A percentile compares a stretch with the other conserved stretches of the same genome.
These are phyloP conservation scores for Achaetomiella virescens DNA, from an alignment of 495 filamentous ascomycete species.

Conservation along the genomic window DNA sequence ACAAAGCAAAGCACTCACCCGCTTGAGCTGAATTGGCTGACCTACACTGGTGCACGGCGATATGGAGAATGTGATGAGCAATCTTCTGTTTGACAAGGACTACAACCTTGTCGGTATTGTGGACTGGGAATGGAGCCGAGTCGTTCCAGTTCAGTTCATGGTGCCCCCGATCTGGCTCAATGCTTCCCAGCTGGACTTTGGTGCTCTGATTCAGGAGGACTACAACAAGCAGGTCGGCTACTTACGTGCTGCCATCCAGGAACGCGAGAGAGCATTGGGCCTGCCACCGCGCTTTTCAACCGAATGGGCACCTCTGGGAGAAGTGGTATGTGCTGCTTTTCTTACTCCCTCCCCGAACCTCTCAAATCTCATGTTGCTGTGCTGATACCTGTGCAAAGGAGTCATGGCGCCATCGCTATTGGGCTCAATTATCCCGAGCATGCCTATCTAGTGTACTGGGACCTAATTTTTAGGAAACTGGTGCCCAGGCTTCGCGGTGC, in stretches of 20 bases:
- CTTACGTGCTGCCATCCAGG: background rate
- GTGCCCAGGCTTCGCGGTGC: background rate
- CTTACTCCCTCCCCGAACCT: background rate
- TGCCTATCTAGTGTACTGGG: background rate
- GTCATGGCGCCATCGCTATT: background rate
- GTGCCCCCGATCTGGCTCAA: conserved; percentile 1
- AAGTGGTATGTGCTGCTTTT: background rate
- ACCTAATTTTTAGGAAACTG: background rate
- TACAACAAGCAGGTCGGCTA: background rate
- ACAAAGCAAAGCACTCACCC: background rate
- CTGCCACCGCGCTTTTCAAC: background rate
- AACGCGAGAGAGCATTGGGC: background rate
- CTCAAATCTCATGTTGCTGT: too few relatives aligned
- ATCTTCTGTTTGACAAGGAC: background rate
- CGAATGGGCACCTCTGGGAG: background rate
- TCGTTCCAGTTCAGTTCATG: conserved; percentile 3
- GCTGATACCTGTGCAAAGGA: background rate
- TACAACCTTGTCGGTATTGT: background rate
- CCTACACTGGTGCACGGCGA: conserved; percentile 1
- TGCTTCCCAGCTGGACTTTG: background rate
- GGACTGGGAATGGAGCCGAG: conserved; percentile 8
- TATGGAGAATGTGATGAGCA: background rate
- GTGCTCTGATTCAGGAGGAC: background rate
- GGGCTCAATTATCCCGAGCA: conserved; percentile 1
- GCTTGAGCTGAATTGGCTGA: background rate